Evolutionary conservation across 2,329 filamentous ascomycete species (phyloP), one percentile per base, ranked within the genome.

Genomic region (Fusarium austroafricanum): DNA sequence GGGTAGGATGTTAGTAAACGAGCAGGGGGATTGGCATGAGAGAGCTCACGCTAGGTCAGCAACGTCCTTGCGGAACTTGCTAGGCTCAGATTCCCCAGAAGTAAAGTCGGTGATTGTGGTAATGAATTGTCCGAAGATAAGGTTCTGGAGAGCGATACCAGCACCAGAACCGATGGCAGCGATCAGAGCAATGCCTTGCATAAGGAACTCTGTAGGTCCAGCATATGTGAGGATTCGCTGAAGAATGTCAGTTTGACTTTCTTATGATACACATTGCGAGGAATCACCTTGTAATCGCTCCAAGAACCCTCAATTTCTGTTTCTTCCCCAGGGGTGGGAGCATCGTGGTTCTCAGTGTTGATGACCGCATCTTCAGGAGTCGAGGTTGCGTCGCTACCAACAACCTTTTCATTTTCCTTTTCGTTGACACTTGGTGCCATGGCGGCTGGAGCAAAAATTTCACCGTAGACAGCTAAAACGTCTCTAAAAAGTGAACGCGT

Each of bases 111-210:
- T 76, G 45, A 80, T 76, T 33, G 73, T 67, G 10, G 78, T 80
- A 55, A 81, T 70, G 53, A 81, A 80, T 15, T 59, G 50, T 55
- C 79, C 79, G 54, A 81, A 79, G n/a, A 81, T 77, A 51, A 81
- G 73, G 43, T 80, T 80, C 55, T 78, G 75, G 6, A 79, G 67
- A 11, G 79, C 77, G 29, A 80, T 76, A 28, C 75, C 79, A 1
- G 77, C 74, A 26, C 79, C 79, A 6, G 79, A 80, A 7, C 69
- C 77, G 40, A 80, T 70, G 12, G 79, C 77, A 29, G 77, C 76
- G 15, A 75, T 5, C 28, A 78, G 56, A 26, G 75, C 73, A 23
- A 76, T 54, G 17, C 49, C 67, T 45, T 78, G 73, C 31, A 78
- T 65, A 4, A 65, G 29, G 35, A 75, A 71, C 37, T 79, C 77